Evolutionary conservation across 1,284 basidiomycete genomes (phyloP).

Genomic region (Leccinum pachyderme): DNA sequence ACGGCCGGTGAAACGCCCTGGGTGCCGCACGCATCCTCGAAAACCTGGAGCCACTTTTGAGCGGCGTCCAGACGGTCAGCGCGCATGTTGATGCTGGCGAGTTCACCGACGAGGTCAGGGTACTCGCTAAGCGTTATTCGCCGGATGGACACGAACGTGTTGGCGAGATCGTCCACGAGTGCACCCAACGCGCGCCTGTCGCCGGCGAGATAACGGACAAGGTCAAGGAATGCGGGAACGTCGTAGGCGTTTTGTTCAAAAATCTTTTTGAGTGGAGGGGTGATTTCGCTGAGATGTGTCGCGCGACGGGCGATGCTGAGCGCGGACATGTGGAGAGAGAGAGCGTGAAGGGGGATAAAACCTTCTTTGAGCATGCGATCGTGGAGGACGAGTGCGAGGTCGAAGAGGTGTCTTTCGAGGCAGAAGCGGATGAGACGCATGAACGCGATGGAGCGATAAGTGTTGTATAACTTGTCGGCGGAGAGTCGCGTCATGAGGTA

Average conservation of each 20-base stretch:
- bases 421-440: slow-evolving; percentile 14
- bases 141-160: slow-evolving; percentile 37
- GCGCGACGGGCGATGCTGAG: slow-evolving; percentile 24
- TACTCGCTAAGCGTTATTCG: slow-evolving; percentile 35
- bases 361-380: slow-evolving; percentile 42
- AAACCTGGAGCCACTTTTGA: slow-evolving; percentile 32
- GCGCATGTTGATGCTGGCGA: slow-evolving; percentile 39
- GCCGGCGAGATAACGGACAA: slow-evolving; percentile 36
- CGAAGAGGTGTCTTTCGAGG: slow-evolving; percentile 30
- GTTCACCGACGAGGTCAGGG: slow-evolving; percentile 33
- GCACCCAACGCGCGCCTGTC: slow-evolving; percentile 29
- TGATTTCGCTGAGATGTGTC: slow-evolving; percentile 22
- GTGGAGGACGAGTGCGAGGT: slow-evolving; percentile 40
- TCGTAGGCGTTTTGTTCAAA: slow-evolving; percentile 37
- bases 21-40: slow-evolving; percentile 24
- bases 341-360: slow-evolving; percentile 35
- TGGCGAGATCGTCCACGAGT: slow-evolving; percentile 36
- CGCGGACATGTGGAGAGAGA: slow-evolving; percentile 42
- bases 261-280: slow-evolving; percentile 23
- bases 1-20: slow-evolving; percentile 15
- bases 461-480: slow-evolving; percentile 17
- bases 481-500: slow-evolving; percentile 13
- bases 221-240: slow-evolving; percentile 38
- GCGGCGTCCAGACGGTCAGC: slow-evolving; percentile 37
- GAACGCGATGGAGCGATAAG: too few relatives aligned